Evolutionary conservation across 306 rosid genomes (phyloP).

Genomic region (Begonia peltatifolia): DNA sequence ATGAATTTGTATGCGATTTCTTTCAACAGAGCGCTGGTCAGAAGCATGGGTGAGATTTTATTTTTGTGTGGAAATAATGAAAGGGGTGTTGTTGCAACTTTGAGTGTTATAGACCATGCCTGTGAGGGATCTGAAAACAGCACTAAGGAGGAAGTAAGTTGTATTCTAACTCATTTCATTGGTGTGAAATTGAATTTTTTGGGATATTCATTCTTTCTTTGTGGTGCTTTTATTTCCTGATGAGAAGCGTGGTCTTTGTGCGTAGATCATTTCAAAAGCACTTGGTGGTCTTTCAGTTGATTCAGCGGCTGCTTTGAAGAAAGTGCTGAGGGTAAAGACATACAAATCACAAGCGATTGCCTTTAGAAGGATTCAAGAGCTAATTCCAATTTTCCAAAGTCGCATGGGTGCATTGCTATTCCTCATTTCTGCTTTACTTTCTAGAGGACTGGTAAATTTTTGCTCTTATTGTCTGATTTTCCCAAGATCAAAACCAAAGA

Average conservation of each 20-base stretch:
- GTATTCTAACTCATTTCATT: not conserved
- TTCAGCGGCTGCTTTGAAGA: conserved; percentile 62
- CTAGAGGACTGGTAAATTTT: conserved; percentile 78
- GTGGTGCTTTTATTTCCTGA: conserved; percentile 1
- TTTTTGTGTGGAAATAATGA: conserved; percentile 63
- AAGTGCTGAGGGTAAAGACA: conserved; percentile 54
- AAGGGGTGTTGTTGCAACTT: conserved; percentile 66
- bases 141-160: conserved; percentile 49
- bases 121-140: conserved; percentile 28
- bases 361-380: conserved; percentile 53
- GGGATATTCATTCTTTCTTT: not conserved
- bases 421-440: conserved; percentile 85
- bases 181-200: not conserved
- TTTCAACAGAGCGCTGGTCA: conserved; percentile 58
- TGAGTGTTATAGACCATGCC: conserved; percentile 35
- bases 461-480: conserved; percentile 12
- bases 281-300: conserved; percentile 74
- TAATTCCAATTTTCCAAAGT: conserved; percentile 67
- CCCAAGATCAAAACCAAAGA: too few relatives aligned
- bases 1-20: not conserved
- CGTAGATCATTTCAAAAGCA: conserved; percentile 46
- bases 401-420: conserved; percentile 97
- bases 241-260: conserved; percentile 6
- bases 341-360: conserved; percentile 54
- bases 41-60: conserved; percentile 85